These are phyloP conservation scores for Thuja plicata DNA, from an alignment of 83 land plant genomes.

Conservation along the genomic window DNA sequence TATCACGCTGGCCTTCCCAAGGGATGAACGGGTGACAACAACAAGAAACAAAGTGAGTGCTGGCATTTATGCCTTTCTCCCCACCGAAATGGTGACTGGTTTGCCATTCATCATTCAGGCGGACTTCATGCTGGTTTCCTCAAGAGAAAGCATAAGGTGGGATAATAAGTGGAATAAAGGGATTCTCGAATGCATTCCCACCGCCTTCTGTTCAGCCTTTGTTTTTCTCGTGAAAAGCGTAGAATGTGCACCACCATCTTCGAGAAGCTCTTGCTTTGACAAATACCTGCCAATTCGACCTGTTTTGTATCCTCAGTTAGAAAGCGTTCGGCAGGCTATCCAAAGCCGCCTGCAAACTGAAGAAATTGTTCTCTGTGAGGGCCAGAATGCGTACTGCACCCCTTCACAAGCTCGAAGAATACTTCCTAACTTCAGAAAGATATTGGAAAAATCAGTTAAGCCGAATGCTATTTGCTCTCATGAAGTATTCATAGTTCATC, in stretches of 20 bases:
- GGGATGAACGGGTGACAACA: constrained; percentile 24
- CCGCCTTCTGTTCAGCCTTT: constrained; percentile 49
- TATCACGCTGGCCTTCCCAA: constrained; percentile 62
- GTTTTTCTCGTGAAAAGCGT: constrained; percentile 20
- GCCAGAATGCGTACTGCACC: constrained; percentile 24
- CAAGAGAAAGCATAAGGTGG: constrained; percentile 48
- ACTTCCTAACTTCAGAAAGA: constrained; percentile 30
- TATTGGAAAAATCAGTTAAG: constrained; percentile 22
- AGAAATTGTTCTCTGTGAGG: constrained; percentile 29
- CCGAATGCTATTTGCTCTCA: neutral
- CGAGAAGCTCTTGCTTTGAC: constrained; percentile 19
- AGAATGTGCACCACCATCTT: constrained; percentile 21
- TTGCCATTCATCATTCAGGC: constrained; percentile 69
- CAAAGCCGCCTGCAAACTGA: constrained; percentile 16
- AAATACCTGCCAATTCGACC: constrained; percentile 29
- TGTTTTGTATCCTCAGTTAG: constrained; percentile 20
- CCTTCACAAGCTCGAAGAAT: constrained; percentile 33
- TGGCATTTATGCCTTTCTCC: constrained; percentile 59
- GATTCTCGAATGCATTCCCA: constrained; percentile 49
- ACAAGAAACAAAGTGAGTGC: constrained; percentile 14
- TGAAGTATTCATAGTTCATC: neutral
- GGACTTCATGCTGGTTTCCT: constrained; percentile 58
- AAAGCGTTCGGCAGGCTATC: constrained; percentile 33
- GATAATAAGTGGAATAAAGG: constrained; percentile 63
- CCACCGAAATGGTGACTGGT: constrained; percentile 51